A percentile compares a stretch with the other conserved stretches of the same genome.
Conservation (phyloP, 2,329 filamentous ascomycete species). For the Botrytis elliptica region DNA sequence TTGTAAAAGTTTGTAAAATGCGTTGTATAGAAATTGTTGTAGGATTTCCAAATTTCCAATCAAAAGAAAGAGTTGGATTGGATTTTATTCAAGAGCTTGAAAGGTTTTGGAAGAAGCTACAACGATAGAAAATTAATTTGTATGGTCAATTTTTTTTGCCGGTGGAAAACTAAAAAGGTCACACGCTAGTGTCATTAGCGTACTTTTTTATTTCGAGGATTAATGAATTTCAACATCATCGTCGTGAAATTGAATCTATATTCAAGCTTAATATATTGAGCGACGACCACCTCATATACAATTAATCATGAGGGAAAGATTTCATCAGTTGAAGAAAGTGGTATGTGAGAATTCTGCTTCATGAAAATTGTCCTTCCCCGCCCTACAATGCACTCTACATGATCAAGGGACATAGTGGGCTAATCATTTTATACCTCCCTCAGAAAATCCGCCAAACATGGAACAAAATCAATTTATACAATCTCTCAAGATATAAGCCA, state of each 20-base stretch:
- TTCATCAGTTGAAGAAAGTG: constrained; percentile 17
- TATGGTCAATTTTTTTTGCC: constrained; percentile 15
- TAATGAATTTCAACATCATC: constrained; percentile 9
- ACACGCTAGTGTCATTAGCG: constrained; percentile 16
- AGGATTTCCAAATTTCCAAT: not conserved
- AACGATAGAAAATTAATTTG: not conserved
- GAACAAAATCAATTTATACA: constrained; percentile 97
- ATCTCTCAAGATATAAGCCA: constrained; percentile 59
- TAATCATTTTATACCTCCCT: constrained; percentile 20
- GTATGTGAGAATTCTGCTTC: constrained; percentile 14
- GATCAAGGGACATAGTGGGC: not conserved
- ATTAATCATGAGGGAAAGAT: constrained; percentile 22
- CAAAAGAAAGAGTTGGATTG: not conserved
- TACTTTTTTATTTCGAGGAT: constrained; percentile 11
- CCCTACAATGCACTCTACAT: not conserved
- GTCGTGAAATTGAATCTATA: not conserved
- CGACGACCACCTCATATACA: constrained; percentile 9
- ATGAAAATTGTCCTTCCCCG: not conserved
- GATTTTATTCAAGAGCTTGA: not conserved
- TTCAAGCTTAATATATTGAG: not conserved
- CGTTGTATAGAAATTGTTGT: not conserved
- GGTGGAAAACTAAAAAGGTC: constrained; percentile 11
- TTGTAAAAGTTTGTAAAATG: not conserved
- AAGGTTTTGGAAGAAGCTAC: constrained; percentile 3
- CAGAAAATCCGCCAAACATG: constrained; percentile 94